Conservation (phyloP, 805 yeast genomes). For the Blastobotrys robertii region DNA sequence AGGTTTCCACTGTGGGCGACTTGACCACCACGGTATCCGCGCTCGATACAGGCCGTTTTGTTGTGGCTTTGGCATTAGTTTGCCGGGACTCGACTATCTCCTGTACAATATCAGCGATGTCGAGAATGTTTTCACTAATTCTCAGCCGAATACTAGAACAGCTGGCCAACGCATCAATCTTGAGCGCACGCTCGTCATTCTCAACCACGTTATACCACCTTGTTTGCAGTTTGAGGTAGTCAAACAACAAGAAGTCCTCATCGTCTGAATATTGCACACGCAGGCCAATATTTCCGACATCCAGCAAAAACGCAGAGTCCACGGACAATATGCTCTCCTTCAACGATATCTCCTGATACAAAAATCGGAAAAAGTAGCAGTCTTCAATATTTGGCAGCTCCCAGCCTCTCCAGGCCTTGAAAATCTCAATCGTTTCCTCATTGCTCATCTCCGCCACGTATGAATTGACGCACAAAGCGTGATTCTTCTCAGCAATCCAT, state of each 20-base stretch:
- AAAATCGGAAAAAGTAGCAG: constrained; percentile 43
- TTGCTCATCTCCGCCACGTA: constrained; percentile 40
- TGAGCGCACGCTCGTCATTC: constrained; percentile 7
- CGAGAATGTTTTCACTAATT: constrained; percentile 15
- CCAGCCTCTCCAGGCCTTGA: constrained; percentile 85
- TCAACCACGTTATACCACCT: constrained; percentile 8
- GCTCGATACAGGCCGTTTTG: no score
- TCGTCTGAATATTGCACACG: constrained; percentile 22
- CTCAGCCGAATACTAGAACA: constrained; percentile 17
- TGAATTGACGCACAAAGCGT: constrained; percentile 23
- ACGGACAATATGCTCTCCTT: constrained; percentile 6
- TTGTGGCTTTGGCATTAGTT: no score
- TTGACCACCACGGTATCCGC: no score
- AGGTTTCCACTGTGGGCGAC: background rate
- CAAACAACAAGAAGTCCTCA: constrained; percentile 28
- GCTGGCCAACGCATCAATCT: constrained; percentile 12
- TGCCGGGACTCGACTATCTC: background rate
- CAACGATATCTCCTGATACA: constrained; percentile 32
- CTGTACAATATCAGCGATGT: constrained; percentile 7
- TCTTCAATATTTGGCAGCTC: constrained; percentile 60
- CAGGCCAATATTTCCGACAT: constrained; percentile 23
- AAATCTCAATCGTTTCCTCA: constrained; percentile 45
- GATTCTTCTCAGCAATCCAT: constrained; percentile 36
- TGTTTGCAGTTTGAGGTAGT: constrained; percentile 21
- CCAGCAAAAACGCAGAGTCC: constrained; percentile 10